Conservation (phyloP, 1,284 basidiomycete genomes). For the Puccinia hordei region DNA sequence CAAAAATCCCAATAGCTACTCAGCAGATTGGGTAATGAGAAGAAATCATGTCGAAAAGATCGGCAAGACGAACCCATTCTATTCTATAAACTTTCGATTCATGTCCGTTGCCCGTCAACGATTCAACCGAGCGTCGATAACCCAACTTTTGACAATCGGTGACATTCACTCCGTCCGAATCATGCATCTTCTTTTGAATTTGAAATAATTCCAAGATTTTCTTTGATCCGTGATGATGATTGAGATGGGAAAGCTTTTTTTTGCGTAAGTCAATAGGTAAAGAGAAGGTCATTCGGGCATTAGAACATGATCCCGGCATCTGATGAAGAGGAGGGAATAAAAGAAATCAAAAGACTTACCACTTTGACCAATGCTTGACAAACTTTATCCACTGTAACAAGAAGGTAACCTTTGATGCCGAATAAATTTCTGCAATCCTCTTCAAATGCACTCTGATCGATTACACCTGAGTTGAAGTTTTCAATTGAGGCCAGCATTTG, state of each 20-base stretch:
- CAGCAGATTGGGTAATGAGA: not conserved
- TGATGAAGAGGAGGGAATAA: not conserved
- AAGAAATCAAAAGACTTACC: conserved; percentile 16
- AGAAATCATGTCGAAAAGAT: not conserved
- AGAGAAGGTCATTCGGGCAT: conserved; percentile 5
- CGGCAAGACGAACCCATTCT: conserved; percentile 54
- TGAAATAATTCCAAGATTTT: conserved; percentile 39
- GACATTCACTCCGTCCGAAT: not conserved
- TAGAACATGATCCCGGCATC: not conserved
- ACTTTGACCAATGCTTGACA: conserved; percentile 50
- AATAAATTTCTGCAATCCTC: conserved; percentile 96
- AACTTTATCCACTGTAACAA: conserved; percentile 87
- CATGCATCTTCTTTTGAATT: conserved; percentile 30
- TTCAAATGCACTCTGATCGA: conserved; percentile 86
- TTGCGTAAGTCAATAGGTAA: not conserved
- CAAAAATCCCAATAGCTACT: conserved; percentile 9
- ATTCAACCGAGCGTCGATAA: conserved; percentile 46
- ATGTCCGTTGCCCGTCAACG: conserved; percentile 50
- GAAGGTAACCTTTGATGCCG: conserved; percentile 86
- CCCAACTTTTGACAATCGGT: conserved; percentile 44
- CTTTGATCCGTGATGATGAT: conserved; percentile 28
- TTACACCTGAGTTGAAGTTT: conserved; percentile 62
- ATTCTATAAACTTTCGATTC: conserved; percentile 58
- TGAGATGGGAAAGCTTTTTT: conserved; percentile 43
- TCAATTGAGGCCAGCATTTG: conserved; percentile 36